Evolutionary conservation across 2,329 filamentous ascomycete genomes (phyloP), one percentile per base, ranked within the genome.

Genomic region (Exophiala oligosperma): DNA sequence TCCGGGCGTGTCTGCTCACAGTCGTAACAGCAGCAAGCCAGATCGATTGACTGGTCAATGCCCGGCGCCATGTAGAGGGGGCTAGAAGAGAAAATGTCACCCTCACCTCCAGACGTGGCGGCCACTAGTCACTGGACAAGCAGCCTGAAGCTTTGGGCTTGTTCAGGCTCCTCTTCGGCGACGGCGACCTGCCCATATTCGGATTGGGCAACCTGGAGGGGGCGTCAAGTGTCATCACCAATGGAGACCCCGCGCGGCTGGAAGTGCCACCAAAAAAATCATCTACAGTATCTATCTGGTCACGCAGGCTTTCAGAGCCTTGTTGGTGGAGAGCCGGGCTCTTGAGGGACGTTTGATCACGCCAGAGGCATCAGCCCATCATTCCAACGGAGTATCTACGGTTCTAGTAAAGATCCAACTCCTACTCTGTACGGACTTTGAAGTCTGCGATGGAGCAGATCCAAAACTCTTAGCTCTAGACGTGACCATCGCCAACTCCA

Each of bases 141-240:
- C 43, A 46, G 26, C 32, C n/a, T 32, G 28, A 48, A 47, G 24
- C 24, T 26, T 28, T 48, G 14, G 24, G 23, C 21, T 46, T 11
- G 43, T 21, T 24, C 21, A 46, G 17, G 21, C 28, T 26, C 24
- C 28, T 17, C 24, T 32, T 48, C 46, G 46, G 46, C 46, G 46
- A 48, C 46, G 46, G 46, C 46, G 46, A 48, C 26, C 46, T 48
- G 46, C 46, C 46, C 46, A 23, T 11, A 48, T 28, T n/a, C 11
- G 46, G 46, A 32, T n/a, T 48, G 46, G 46, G n/a, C 23, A n/a
- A 28, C 23, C 46, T 32, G 46, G 46, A 48, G 46, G 3, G 23
- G 28, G 44, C 28, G 46, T 28, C 23, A 8, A 32, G 24, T 32
- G 9, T 26, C 46, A 32, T 14, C 44, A 26, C 7, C 17, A 6